These are phyloP conservation scores for Microthyrium microscopicum DNA, from an alignment of 2,329 filamentous ascomycete species.

Conservation along the genomic window DNA sequence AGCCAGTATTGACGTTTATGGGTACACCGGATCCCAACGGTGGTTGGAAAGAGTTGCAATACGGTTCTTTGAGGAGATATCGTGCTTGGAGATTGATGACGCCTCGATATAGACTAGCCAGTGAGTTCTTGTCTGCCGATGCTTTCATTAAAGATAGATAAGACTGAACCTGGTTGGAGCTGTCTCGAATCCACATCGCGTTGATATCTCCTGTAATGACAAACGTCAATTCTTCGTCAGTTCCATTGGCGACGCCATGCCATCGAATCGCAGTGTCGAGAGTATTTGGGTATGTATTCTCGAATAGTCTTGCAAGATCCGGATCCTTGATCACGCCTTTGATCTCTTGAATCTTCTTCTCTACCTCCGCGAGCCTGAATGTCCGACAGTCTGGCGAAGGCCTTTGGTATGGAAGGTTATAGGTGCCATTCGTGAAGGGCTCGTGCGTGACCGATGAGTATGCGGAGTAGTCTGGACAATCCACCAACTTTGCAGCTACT, in stretches of 20 bases:
- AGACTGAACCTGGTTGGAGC: slow-evolving; percentile 54
- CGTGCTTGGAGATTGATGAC: slow-evolving; percentile 56
- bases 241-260: slow-evolving; percentile 43
- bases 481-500: too few relatives aligned
- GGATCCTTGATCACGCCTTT: slow-evolving; percentile 26
- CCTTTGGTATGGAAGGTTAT: slow-evolving; percentile 29
- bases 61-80: slow-evolving; percentile 44
- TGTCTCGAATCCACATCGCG: slow-evolving; percentile 38
- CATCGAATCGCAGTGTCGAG: slow-evolving; percentile 57
- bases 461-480: slow-evolving; percentile 6
- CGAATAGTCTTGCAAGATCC: slow-evolving; percentile 53
- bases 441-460: slow-evolving; percentile 16
- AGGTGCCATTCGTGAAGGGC: slow-evolving; percentile 27
- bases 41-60: slow-evolving; percentile 37
- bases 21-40: slow-evolving; percentile 29
- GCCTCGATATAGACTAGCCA: slow-evolving; percentile 52
- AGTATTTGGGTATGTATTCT: slow-evolving; percentile 59
- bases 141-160: slow-evolving; percentile 45
- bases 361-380: slow-evolving; percentile 27
- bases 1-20: slow-evolving; percentile 22
- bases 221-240: slow-evolving; percentile 46
- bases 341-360: slow-evolving; percentile 21
- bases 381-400: slow-evolving; percentile 28
- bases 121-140: slow-evolving; percentile 36
- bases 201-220: slow-evolving; percentile 43